Percentiles rank a stretch among this genome's conserved stretches.
phyloP scores from a whole-genome alignment of 1,284 basidiomycete species.

The Inonotus obliquus region DNA sequence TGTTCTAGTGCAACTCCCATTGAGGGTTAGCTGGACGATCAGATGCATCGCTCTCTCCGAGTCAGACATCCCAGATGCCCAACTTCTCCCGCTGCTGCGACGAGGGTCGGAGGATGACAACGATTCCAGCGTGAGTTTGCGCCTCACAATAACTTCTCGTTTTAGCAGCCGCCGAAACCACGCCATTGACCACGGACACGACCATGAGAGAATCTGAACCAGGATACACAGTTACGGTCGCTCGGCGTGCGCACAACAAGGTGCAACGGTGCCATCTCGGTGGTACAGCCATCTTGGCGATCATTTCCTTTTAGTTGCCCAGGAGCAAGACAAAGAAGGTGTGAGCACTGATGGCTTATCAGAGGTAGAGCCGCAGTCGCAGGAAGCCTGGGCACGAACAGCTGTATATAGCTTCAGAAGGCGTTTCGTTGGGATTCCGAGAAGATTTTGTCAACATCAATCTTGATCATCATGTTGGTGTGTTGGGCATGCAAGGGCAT shows the following conservation, averaged over 20 bases:
- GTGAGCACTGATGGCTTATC: not conserved
- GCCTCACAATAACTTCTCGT: not conserved
- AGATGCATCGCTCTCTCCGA: not conserved
- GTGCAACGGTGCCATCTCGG: not conserved
- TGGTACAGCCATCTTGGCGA: slow-evolving; percentile 6
- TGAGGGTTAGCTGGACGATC: not conserved
- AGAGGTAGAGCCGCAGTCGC: not conserved
- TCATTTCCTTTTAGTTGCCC: not conserved
- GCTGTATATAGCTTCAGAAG: not conserved
- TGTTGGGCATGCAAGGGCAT: not conserved
- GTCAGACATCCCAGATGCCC: not conserved
- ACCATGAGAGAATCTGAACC: not conserved
- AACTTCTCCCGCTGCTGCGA: not conserved
- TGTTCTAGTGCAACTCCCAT: not conserved
- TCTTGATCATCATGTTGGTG: slow-evolving; percentile 3
- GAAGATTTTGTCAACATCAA: not conserved
- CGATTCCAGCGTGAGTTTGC: not conserved
- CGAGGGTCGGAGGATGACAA: not conserved
- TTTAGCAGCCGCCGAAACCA: not conserved
- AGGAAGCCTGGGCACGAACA: not conserved
- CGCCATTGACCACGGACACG: not conserved
- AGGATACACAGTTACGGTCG: not conserved
- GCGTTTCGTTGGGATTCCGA: not conserved
- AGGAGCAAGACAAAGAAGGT: not conserved
- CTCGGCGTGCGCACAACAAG: not conserved